A percentile compares a stretch with the other conserved stretches of the same genome.
phyloP scores from a whole-genome alignment of 352 stramenopile genomes.

The Phytophthora litchii region DNA sequence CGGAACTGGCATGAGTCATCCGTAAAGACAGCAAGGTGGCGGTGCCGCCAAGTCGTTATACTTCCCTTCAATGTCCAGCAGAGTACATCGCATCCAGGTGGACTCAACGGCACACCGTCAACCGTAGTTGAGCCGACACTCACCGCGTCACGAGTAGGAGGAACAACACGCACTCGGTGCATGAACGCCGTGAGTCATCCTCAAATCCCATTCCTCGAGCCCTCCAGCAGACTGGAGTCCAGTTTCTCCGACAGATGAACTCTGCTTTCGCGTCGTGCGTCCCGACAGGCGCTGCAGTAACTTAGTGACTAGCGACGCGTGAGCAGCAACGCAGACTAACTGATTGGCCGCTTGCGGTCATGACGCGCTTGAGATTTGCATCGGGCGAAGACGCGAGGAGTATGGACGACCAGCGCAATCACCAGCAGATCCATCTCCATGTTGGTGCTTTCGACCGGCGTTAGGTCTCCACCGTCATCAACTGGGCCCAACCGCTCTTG shows the following conservation, averaged over 20 bases:
- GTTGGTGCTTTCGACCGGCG: slow-evolving; percentile 9
- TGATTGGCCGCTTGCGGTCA: slow-evolving; percentile 23
- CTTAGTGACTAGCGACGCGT: slow-evolving; percentile 33
- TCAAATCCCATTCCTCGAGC: slow-evolving; percentile 19
- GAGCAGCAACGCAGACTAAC: slow-evolving; percentile 2
- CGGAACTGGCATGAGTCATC: slow-evolving; percentile 12
- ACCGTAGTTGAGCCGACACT: slow-evolving; percentile 6
- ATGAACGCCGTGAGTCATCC: slow-evolving; percentile 20
- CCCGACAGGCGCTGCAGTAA: slow-evolving; percentile 18
- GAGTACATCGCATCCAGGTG: no score
- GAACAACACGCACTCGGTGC: slow-evolving; percentile 6
- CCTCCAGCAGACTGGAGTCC: neutral
- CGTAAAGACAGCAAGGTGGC: slow-evolving; percentile 2
- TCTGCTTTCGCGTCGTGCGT: neutral
- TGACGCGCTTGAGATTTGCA: slow-evolving; percentile 28
- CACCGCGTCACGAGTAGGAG: slow-evolving; percentile 14
- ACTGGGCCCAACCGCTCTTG: slow-evolving; percentile 1
- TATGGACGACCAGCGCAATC: slow-evolving; percentile 12
- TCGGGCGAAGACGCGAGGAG: neutral
- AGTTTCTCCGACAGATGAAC: slow-evolving; percentile 1
- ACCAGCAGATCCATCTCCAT: neutral
- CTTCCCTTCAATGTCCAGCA: no score
- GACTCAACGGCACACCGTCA: no score
- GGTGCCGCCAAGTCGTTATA: neutral
- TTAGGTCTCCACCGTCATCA: slow-evolving; percentile 4